These are phyloP conservation scores for Thermoascus crustaceus DNA, from an alignment of 2,329 filamentous ascomycete species.

Conservation along the genomic window DNA sequence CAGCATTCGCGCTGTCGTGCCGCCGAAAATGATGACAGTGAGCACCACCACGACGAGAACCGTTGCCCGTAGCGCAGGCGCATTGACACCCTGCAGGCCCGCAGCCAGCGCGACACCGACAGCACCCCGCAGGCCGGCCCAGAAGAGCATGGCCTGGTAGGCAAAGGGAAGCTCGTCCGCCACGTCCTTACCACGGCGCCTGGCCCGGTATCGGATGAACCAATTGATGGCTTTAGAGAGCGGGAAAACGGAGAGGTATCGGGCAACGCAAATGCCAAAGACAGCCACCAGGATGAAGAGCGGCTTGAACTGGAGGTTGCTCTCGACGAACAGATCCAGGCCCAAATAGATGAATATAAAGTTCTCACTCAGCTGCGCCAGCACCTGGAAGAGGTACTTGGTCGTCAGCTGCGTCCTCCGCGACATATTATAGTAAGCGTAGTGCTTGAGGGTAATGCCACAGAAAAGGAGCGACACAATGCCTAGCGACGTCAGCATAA, in stretches of 20 bases:
- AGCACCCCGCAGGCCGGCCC: slow-evolving; percentile 90
- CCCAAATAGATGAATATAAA: slow-evolving; percentile 99
- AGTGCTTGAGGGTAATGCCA: slow-evolving; percentile 96
- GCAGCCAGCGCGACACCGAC: slow-evolving; percentile 93
- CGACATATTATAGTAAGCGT: slow-evolving; percentile 99
- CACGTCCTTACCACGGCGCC: slow-evolving; percentile 64
- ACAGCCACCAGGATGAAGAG: slow-evolving; percentile 91
- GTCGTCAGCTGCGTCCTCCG: slow-evolving; percentile 93
- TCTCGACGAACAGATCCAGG: slow-evolving; percentile 87
- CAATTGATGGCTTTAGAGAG: slow-evolving; percentile 84
- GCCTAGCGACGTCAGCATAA: slow-evolving; percentile 45
- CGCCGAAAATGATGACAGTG: slow-evolving; percentile 97
- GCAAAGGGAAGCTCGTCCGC: slow-evolving; percentile 86
- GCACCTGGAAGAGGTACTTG: slow-evolving; percentile 93
- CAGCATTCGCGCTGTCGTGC: slow-evolving; percentile 93
- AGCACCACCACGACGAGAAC: slow-evolving; percentile 96
- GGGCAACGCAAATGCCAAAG: slow-evolving; percentile 79
- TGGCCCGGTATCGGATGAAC: slow-evolving; percentile 79
- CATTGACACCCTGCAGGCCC: slow-evolving; percentile 73
- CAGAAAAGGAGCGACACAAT: slow-evolving; percentile 96
- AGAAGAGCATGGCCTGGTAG: slow-evolving; percentile 99
- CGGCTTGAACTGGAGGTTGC: slow-evolving; percentile 80
- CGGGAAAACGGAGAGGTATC: slow-evolving; percentile 92
- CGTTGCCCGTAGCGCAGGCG: slow-evolving; percentile 76
- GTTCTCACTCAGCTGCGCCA: slow-evolving; percentile 93